These are phyloP conservation scores for Tranzscheliella williamsii DNA, from an alignment of 1,284 basidiomycete genomes.

Conservation along the genomic window DNA sequence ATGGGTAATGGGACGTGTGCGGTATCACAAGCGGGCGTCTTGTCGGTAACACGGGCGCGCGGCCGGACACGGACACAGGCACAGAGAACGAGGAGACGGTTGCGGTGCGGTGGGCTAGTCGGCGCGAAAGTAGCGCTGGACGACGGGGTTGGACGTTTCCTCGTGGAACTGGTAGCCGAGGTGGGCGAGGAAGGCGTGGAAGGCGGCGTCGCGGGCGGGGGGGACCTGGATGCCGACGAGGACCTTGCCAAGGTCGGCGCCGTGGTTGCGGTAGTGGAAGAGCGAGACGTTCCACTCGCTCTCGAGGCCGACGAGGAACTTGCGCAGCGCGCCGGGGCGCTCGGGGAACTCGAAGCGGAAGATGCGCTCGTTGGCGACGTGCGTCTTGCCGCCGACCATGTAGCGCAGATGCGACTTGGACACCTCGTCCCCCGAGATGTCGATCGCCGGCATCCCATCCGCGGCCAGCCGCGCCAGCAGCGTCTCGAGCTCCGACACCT, in stretches of 20 bases:
- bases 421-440: slow-evolving; percentile 92
- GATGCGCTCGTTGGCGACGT: slow-evolving; percentile 81
- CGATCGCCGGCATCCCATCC: slow-evolving; percentile 76
- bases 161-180: slow-evolving; percentile 86
- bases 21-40: too few species aligned
- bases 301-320: slow-evolving; percentile 73
- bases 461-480: slow-evolving; percentile 66
- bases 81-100: too few species aligned
- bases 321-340: slow-evolving; percentile 84
- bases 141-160: slow-evolving; percentile 87
- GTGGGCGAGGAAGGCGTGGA: slow-evolving; percentile 75
- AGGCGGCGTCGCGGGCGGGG: slow-evolving; percentile 67
- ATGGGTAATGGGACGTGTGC: too few species aligned
- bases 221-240: slow-evolving; percentile 88
- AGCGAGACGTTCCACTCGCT: slow-evolving; percentile 91
- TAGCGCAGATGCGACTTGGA: slow-evolving; percentile 93
- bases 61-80: too few species aligned
- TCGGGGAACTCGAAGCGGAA: slow-evolving; percentile 98
- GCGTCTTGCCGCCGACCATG: slow-evolving; percentile 72
- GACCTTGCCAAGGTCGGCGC: slow-evolving; percentile 64
- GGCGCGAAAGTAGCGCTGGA: slow-evolving; percentile 71
- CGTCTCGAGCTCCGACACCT: slow-evolving; percentile 25
- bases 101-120: too few species aligned
- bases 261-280: slow-evolving; percentile 97
- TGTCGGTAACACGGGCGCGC: too few species aligned